phyloP scores from a whole-genome alignment of 2,329 filamentous ascomycete species.

The Cercospora sojina region DNA sequence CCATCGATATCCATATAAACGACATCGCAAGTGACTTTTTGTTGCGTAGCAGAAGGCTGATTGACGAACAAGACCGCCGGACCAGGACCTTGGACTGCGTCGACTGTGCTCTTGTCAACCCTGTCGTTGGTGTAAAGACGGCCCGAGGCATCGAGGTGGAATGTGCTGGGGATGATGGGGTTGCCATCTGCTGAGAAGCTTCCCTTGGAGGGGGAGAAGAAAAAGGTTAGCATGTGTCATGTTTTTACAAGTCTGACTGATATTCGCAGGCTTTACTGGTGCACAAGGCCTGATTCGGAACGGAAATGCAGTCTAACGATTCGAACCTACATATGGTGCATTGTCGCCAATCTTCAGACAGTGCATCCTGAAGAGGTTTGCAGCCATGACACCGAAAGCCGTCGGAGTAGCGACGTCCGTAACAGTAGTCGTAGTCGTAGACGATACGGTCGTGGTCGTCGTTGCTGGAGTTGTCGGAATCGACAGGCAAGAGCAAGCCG shows the following conservation, averaged over 20 bases:
- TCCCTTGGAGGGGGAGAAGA: background rate
- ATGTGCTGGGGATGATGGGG: background rate
- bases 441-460: background rate
- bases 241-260: background rate
- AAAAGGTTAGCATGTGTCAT: background rate
- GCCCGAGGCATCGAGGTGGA: background rate
- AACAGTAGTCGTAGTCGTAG: background rate
- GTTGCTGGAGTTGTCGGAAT: background rate
- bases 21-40: background rate
- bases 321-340: background rate
- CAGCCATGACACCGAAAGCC: background rate
- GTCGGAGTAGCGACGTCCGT: background rate
- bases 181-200: background rate
- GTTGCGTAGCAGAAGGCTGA: background rate
- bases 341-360: background rate
- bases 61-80: background rate
- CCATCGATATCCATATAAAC: background rate
- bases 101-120: background rate
- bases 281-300: background rate
- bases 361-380: background rate
- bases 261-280: background rate
- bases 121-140: background rate
- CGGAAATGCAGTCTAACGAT: no score
- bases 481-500: background rate
- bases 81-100: background rate